Percentiles rank a stretch among this genome's conserved stretches.
Conservation (phyloP, 2,329 filamentous ascomycete species). For the Aspergillus tamarii region DNA sequence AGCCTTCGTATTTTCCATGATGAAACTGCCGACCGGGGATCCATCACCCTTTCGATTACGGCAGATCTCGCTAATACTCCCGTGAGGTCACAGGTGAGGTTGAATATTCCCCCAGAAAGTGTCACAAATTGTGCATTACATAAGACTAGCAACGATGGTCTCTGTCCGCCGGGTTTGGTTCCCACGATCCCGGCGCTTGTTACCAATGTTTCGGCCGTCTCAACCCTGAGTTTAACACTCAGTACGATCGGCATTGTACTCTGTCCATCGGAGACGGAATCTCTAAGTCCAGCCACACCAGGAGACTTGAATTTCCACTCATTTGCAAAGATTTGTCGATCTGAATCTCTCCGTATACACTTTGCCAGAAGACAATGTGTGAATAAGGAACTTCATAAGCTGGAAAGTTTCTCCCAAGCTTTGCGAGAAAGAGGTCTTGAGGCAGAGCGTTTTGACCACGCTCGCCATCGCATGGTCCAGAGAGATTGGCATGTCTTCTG, state of each 20-base stretch:
- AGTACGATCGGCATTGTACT: constrained; percentile 18
- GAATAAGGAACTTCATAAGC: constrained; percentile 17
- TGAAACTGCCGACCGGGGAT: constrained; percentile 21
- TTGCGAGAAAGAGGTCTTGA: constrained; percentile 17
- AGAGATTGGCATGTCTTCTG: constrained; percentile 21
- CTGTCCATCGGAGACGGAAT: constrained; percentile 18
- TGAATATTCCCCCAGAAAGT: constrained; percentile 21
- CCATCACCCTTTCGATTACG: constrained; percentile 21
- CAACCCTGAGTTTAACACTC: constrained; percentile 22
- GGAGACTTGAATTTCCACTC: constrained; percentile 15
- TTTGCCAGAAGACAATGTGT: constrained; percentile 23
- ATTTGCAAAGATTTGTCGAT: constrained; percentile 24
- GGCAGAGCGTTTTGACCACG: constrained; percentile 16
- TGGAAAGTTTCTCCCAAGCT: constrained; percentile 18
- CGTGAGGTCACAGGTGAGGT: constrained; percentile 20
- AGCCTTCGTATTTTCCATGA: constrained; percentile 25
- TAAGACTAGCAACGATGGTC: constrained; percentile 17
- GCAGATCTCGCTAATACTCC: constrained; percentile 23
- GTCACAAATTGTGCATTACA: constrained; percentile 20
- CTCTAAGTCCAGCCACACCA: constrained; percentile 16
- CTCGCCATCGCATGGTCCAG: constrained; percentile 19
- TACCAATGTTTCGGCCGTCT: constrained; percentile 21
- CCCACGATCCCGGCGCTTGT: constrained; percentile 17
- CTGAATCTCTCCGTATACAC: constrained; percentile 21
- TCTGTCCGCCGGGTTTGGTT: constrained; percentile 19